phyloP scores from a whole-genome alignment of 2,329 filamentous ascomycete genomes.

The Cladosporium austrohemisphaericum region DNA sequence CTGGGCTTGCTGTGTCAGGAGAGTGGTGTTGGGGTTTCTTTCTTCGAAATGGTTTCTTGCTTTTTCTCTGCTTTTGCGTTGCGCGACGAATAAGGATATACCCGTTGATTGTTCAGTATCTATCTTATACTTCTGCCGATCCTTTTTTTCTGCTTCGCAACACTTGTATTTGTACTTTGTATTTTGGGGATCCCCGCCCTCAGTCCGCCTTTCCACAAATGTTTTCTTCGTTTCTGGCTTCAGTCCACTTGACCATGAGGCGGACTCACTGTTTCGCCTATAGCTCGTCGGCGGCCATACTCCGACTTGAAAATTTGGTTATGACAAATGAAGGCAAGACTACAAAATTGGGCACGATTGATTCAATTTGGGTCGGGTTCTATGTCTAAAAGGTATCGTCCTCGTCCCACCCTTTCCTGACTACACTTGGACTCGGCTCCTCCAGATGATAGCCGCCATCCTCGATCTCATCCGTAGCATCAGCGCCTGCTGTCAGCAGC shows the following conservation, averaged over 20 bases:
- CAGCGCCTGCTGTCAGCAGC: slow-evolving; percentile 67
- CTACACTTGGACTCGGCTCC: slow-evolving; percentile 48
- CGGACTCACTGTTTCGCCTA: too few species aligned
- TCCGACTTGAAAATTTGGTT: too few species aligned
- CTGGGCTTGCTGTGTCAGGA: not conserved
- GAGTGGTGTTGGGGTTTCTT: not conserved
- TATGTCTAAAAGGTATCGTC: slow-evolving; percentile 44
- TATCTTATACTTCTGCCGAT: slow-evolving; percentile 8
- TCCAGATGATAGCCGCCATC: slow-evolving; percentile 33
- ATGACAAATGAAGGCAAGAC: too few species aligned
- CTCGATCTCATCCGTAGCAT: slow-evolving; percentile 48
- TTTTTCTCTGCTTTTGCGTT: slow-evolving; percentile 10
- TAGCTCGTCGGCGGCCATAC: too few species aligned
- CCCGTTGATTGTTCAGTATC: slow-evolving; percentile 13
- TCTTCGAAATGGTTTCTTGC: not conserved
- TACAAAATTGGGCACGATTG: too few species aligned
- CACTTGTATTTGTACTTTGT: too few species aligned
- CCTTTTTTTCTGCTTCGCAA: slow-evolving; percentile 12
- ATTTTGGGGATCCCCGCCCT: too few species aligned
- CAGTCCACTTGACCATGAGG: too few species aligned
- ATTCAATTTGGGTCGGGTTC: not conserved
- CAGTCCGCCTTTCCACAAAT: too few species aligned
- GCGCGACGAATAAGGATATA: slow-evolving; percentile 16
- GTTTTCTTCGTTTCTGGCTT: too few species aligned
- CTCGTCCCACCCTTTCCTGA: slow-evolving; percentile 41